Evolutionary conservation across 768 basidiomycete genomes (phyloP), one percentile per base, ranked within the genome.

Genomic region (Antrodiella citrinella): DNA sequence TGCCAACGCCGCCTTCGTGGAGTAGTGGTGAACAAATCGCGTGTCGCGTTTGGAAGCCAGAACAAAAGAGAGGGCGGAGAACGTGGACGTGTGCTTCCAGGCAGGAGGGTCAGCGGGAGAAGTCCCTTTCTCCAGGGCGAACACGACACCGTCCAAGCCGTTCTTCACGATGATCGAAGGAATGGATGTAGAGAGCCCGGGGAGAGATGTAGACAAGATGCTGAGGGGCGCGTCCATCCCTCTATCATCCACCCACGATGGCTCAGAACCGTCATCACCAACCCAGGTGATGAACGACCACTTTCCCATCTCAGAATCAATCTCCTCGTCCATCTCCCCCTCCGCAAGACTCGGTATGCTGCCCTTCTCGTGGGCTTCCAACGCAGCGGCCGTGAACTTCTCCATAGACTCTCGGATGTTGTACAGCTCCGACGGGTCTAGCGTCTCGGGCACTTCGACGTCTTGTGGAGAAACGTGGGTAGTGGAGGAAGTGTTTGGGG

Each of bases 311-410:
- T 78, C 73, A 9, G 15, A n/a, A 59, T 92, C 92, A 3, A 91
- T 83, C 50, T 95, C 92, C 44, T 91, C 87, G 64, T 98, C 95
- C 65, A 89, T 76, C 68, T 97, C 95, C 47, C 91, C 93, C 56
- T 85, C 78, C 42, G 83, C 80, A 20, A 99, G 76, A 53, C 87
- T 87, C 2, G 93, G 87, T 45, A 93, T 68, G 1, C 70, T 68
- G 54, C 84, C 82, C n/a, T 77, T 72, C 0, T 82, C 80, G 25
- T 70, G 72, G 30, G 67, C 68, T n/a, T n/a, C n/a, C n/a, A n/a
- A n/a, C 46, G 88, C 62, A 9, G 81, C 73, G 13, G 76, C 67
- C 3, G 92, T 94, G 68, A 89, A 95, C 66, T 92, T 90, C 63
- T 91, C 89, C 50, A 98, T 70, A 9, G 82, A 69, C 62, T 94